Evolutionary conservation across 805 yeast genomes (phyloP).

Genomic region (Kluyveromyces wickerhamii): DNA sequence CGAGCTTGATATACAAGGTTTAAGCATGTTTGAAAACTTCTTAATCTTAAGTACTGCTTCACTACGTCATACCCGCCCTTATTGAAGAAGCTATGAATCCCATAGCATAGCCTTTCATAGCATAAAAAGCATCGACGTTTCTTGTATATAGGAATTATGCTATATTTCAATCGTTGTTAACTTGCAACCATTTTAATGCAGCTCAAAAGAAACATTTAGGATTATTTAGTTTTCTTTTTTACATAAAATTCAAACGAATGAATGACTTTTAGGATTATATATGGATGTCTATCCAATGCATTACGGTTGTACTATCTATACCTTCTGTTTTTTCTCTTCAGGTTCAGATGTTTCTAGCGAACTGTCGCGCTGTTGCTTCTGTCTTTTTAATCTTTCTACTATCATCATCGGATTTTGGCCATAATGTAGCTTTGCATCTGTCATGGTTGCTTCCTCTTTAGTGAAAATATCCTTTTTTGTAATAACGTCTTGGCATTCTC

Average conservation of each 20-base stretch:
- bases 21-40: too few relatives aligned
- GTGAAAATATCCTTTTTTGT: constrained; percentile 38
- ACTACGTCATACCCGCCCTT: too few relatives aligned
- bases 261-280: neutral
- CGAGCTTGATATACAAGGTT: too few relatives aligned
- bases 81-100: too few relatives aligned
- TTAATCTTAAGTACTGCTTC: too few relatives aligned
- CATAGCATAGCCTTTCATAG: too few relatives aligned
- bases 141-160: constrained; percentile 1
- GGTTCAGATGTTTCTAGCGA: constrained; percentile 5
- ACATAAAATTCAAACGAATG: constrained; percentile 4
- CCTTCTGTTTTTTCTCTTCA: constrained; percentile 9
- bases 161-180: neutral
- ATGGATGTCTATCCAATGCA: too few relatives aligned
- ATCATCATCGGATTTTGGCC: constrained; percentile 51
- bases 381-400: constrained; percentile 45
- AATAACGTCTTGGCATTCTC: constrained; percentile 41
- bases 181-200: too few relatives aligned
- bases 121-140: neutral
- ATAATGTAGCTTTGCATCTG: constrained; percentile 57
- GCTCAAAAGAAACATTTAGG: too few relatives aligned
- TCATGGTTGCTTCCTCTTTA: constrained; percentile 52
- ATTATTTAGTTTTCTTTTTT: constrained; percentile 2
- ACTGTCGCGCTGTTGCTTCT: constrained; percentile 18
- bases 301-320: too few relatives aligned